These are phyloP conservation scores for Neurospora crassa DNA, from an alignment of 2,329 filamentous ascomycete species.

Conservation along the genomic window DNA sequence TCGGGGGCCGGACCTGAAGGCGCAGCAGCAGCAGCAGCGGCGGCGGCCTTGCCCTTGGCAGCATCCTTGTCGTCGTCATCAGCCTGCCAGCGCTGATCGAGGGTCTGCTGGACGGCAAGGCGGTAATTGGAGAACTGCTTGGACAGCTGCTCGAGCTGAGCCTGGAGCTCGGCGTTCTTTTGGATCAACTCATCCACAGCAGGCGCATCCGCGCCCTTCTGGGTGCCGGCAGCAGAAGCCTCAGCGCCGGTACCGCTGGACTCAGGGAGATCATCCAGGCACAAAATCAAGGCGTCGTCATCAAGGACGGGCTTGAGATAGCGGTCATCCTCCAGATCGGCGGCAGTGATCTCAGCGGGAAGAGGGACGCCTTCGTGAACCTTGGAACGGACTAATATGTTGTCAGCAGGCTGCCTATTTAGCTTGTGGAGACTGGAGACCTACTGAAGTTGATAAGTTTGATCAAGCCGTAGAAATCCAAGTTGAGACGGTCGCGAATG, in stretches of 20 bases:
- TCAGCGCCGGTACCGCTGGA: constrained; percentile 24
- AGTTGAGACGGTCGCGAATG: constrained; percentile 43
- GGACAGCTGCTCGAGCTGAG: constrained; percentile 48
- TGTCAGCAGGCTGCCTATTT: background rate
- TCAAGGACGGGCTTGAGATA: constrained; percentile 78
- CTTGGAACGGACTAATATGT: constrained; percentile 33
- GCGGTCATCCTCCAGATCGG: constrained; percentile 64
- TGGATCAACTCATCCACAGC: constrained; percentile 23
- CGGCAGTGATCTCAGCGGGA: constrained; percentile 48
- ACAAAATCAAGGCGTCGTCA: constrained; percentile 83
- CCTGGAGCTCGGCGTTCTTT: constrained; percentile 47
- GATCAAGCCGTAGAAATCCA: constrained; percentile 66
- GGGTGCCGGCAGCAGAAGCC: constrained; percentile 12
- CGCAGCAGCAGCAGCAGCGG: background rate
- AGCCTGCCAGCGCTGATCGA: constrained; percentile 55
- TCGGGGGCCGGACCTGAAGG: constrained; percentile 13
- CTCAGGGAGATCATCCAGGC: constrained; percentile 66
- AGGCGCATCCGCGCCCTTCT: constrained; percentile 16
- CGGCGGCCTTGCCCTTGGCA: constrained; percentile 13
- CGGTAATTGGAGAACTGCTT: constrained; percentile 58
- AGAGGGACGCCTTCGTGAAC: constrained; percentile 35
- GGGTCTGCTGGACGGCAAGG: constrained; percentile 53
- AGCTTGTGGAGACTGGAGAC: constrained; percentile 5
- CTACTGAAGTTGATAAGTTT: constrained; percentile 63
- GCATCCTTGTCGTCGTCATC: constrained; percentile 34